A percentile compares a stretch with the other conserved stretches of the same genome.
phyloP scores from a whole-genome alignment of 2,329 filamentous ascomycete species.

The Neopestalotiopsis rosae region DNA sequence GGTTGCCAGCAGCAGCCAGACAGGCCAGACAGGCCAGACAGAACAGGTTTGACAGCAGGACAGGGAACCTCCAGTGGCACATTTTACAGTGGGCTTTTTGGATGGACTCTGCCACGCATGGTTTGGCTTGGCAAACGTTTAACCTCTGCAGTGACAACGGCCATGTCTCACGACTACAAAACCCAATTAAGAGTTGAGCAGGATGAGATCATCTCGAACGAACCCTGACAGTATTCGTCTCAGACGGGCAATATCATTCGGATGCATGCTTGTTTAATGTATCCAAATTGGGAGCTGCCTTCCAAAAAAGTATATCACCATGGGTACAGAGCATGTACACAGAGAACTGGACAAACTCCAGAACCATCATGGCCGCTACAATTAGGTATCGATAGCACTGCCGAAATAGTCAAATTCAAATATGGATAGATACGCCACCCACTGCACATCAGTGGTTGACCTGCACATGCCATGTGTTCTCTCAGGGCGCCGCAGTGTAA shows the following conservation, averaged over 20 bases:
- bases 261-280: background rate
- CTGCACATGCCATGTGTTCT: background rate
- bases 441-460: background rate
- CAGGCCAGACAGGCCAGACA: background rate
- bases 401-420: background rate
- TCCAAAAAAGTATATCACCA: background rate
- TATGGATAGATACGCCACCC: too few species aligned
- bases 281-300: background rate
- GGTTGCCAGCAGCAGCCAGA: background rate
- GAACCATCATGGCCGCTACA: too few species aligned
- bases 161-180: background rate
- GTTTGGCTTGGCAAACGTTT: background rate
- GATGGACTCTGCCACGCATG: conserved; percentile 3
- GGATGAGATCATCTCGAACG: background rate
- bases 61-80: background rate
- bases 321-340: background rate
- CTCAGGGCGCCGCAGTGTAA: background rate
- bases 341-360: too few species aligned
- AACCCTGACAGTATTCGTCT: background rate
- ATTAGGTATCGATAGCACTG: background rate
- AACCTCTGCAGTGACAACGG: background rate
- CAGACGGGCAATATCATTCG: background rate
- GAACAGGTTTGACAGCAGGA: background rate
- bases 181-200: background rate
- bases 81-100: too few species aligned